phyloP scores from a whole-genome alignment of 163 green algal species.

The Scenedesmus sp. region DNA sequence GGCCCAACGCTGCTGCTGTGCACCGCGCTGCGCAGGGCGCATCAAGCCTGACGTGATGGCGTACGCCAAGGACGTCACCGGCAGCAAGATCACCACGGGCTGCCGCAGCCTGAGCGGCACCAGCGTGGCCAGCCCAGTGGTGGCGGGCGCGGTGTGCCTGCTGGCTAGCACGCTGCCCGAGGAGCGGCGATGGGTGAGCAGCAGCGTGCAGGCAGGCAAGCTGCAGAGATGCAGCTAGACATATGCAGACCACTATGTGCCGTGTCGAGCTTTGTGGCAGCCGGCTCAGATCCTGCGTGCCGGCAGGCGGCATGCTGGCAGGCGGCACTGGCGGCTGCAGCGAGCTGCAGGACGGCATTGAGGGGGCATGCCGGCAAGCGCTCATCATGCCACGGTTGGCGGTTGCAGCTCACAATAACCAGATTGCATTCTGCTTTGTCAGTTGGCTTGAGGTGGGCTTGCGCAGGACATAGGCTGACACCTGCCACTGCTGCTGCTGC shows the following conservation, averaged over 20 bases:
- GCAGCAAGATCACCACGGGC: slow-evolving; percentile 90
- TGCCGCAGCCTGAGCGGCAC: slow-evolving; percentile 92
- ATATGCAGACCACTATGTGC: too few relatives aligned
- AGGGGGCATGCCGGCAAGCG: neutral
- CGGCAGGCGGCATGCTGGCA: neutral
- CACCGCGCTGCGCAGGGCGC: slow-evolving; percentile 64
- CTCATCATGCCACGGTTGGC: neutral
- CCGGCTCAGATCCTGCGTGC: too few relatives aligned
- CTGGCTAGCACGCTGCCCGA: slow-evolving; percentile 87
- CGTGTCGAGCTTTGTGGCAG: too few relatives aligned
- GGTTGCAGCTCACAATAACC: neutral
- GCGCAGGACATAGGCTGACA: neutral
- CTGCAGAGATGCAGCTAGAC: too few relatives aligned
- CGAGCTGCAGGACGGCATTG: neutral
- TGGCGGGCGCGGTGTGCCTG: slow-evolving; percentile 92
- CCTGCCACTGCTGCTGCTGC: neutral
- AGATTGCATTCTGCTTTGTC: neutral
- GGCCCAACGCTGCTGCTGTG: neutral
- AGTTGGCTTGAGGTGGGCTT: neutral
- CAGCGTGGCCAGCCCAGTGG: slow-evolving; percentile 95
- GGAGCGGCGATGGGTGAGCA: slow-evolving; percentile 60
- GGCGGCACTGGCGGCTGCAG: neutral
- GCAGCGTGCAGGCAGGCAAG: neutral
- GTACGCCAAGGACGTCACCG: slow-evolving; percentile 93
- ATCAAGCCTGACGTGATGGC: slow-evolving; percentile 97